Conservation (phyloP, 2,329 filamentous ascomycete genomes). For the Emergomyces orientalis region DNA sequence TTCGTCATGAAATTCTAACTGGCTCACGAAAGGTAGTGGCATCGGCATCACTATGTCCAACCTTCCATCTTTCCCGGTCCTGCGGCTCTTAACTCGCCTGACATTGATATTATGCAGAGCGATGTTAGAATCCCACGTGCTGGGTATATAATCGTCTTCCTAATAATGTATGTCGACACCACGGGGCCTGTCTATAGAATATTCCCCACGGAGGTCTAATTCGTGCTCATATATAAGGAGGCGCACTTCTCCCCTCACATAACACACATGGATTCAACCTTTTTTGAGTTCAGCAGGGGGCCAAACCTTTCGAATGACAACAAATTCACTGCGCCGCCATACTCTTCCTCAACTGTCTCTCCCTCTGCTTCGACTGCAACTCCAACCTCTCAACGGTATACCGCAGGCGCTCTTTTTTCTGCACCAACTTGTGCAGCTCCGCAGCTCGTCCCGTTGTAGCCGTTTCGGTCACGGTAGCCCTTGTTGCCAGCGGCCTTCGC, state of each 20-base stretch:
- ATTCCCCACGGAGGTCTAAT: neutral
- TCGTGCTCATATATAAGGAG: neutral
- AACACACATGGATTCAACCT: no score
- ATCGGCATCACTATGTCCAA: neutral
- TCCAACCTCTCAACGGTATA: conserved; percentile 81
- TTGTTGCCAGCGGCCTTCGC: conserved; percentile 11
- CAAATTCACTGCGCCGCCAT: conserved; percentile 47
- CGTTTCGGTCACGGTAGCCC: conserved; percentile 20
- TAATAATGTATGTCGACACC: neutral
- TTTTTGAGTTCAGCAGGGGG: no score
- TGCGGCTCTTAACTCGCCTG: neutral
- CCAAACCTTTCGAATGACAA: neutral
- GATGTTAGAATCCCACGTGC: neutral
- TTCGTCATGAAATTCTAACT: neutral
- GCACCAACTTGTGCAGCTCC: conserved; percentile 58
- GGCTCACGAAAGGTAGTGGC: neutral
- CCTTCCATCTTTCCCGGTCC: neutral
- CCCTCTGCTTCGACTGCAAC: conserved; percentile 70
- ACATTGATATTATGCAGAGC: neutral
- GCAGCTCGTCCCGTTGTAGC: conserved; percentile 41
- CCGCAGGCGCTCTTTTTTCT: conserved; percentile 75
- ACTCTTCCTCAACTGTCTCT: conserved; percentile 63
- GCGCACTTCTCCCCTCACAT: no score
- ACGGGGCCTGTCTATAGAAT: neutral
- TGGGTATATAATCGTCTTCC: neutral